Percentiles rank a stretch among this genome's conserved stretches.
phyloP scores from a whole-genome alignment of 129 eudicot species.

The Centaurea solstitialis region DNA sequence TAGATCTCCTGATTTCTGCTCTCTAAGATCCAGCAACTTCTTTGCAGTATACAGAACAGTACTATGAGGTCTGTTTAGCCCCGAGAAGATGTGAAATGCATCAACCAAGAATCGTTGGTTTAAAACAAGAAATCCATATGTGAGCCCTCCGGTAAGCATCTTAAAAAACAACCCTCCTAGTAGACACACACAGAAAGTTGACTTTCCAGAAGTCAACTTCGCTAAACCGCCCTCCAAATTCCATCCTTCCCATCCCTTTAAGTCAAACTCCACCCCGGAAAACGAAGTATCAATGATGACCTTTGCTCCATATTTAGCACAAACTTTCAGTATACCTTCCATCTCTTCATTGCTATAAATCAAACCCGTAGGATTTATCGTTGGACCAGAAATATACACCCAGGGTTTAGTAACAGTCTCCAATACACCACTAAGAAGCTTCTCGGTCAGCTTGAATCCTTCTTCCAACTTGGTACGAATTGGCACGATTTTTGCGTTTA shows the following conservation, averaged over 20 bases:
- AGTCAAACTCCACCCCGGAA: constrained; percentile 67
- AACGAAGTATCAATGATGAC: constrained; percentile 87
- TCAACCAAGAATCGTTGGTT: constrained; percentile 66
- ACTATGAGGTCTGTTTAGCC: constrained; percentile 80
- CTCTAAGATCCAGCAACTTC: constrained; percentile 81
- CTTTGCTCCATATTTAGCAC: constrained; percentile 82
- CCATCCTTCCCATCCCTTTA: constrained; percentile 59
- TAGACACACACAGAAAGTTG: constrained; percentile 67
- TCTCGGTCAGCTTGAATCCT: constrained; percentile 79
- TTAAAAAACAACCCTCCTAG: constrained; percentile 80
- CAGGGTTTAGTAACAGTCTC: constrained; percentile 68
- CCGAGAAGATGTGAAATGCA: constrained; percentile 56
- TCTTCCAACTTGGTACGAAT: constrained; percentile 57
- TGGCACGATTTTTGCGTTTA: constrained; percentile 55
- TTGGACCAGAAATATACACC: constrained; percentile 96
- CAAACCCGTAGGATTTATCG: constrained; percentile 84
- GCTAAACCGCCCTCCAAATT: constrained; percentile 57
- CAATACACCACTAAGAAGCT: constrained; percentile 42
- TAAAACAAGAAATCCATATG: constrained; percentile 69
- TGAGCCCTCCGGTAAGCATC: constrained; percentile 85
- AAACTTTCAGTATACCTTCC: constrained; percentile 51
- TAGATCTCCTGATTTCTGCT: constrained; percentile 47
- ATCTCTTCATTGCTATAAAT: constrained; percentile 83
- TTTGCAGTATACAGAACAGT: constrained; percentile 80
- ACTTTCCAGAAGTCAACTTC: constrained; percentile 42